A percentile compares a stretch with the other conserved stretches of the same genome.
These are phyloP conservation scores for Pholiota microspora DNA, from an alignment of 768 basidiomycete genomes.

Conservation along the genomic window DNA sequence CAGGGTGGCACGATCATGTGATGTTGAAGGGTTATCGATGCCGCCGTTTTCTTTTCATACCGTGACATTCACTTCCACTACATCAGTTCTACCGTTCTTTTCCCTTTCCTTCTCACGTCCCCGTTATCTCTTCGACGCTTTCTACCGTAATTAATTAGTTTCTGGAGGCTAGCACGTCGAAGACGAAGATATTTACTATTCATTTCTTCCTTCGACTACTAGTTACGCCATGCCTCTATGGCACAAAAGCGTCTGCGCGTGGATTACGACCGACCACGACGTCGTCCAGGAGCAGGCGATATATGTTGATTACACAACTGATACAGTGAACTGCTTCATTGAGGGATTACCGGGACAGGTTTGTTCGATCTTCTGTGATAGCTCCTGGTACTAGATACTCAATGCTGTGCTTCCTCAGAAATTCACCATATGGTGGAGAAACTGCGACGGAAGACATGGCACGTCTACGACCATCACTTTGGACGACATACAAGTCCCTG, in stretches of 20 bases:
- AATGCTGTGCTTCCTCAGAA: constrained; percentile 29
- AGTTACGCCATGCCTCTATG: constrained; percentile 32
- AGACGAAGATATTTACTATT: not conserved
- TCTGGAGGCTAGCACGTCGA: no score
- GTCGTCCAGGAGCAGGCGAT: constrained; percentile 52
- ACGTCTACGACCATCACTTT: constrained; percentile 63
- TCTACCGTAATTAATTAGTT: no score
- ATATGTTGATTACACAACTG: not conserved
- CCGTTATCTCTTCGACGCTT: no score
- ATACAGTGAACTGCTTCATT: constrained; percentile 54
- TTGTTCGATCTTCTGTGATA: constrained; percentile 12
- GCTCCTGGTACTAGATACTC: not conserved
- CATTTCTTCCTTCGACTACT: not conserved
- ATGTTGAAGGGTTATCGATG: not conserved
- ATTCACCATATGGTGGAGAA: constrained; percentile 66
- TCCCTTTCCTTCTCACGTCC: no score
- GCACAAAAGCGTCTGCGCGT: constrained; percentile 65
- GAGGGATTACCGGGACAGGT: constrained; percentile 61
- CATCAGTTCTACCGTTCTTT: not conserved
- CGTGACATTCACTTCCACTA: not conserved
- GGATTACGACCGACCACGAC: constrained; percentile 55
- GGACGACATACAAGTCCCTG: constrained; percentile 63
- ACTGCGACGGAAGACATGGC: constrained; percentile 50
- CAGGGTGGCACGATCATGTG: not conserved
- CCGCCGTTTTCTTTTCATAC: not conserved